Base-by-base conservation (phyloP, 2,329 filamentous ascomycete species). In the Sphaerulina musiva region DNA sequence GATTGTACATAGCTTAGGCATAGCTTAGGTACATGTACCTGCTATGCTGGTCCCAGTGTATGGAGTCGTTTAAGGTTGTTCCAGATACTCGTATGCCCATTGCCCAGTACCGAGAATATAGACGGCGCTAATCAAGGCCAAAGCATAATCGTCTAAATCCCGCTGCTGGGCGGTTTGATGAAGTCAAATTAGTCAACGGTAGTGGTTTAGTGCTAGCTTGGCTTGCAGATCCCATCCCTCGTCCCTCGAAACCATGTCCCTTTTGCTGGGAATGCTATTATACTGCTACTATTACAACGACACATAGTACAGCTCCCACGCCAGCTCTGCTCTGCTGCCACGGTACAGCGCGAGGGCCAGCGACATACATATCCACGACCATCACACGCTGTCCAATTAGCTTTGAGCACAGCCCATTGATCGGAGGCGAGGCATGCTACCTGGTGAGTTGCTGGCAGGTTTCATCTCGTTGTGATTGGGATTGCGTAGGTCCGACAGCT, bases 321-420 rank as follows among this genome's bases (percentile, higher is more conserved):
- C 20, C 20, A 4, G 20, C 20, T 20, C 20, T 20, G 20, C 20
- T 20, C 20, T 20, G 20, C 20, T n/a, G 14, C 40, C 8, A 6
- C 29, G 42, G 17, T 44, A 20, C 29, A 26, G 17, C 23, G 42
- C 6, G 11, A n/a, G 17, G 8, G 42, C 17, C 10, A 8, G 42
- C 17, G 17, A 23, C 14, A 42, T 9, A 17, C n/a, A n/a, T 9
- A n/a, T 31, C 38, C 6, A 4, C 26, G 14, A 31, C 26, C 11
- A 44, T 40, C 20, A 41, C 41, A 31, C 20, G 69, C 70, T 69
- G 72, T 73, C 70, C 72, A 73, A 73, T 73, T 74, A 61, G 62
- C 60, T 73, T 73, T 73, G 72, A 68, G 57, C 55, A 74, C 70
- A 67, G 71, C 69, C 62, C 12, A 38, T 53, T 51, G 57, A 51